These are phyloP conservation scores for Raffaelea arxii DNA, from an alignment of 2,329 filamentous ascomycete genomes.

Conservation along the genomic window DNA sequence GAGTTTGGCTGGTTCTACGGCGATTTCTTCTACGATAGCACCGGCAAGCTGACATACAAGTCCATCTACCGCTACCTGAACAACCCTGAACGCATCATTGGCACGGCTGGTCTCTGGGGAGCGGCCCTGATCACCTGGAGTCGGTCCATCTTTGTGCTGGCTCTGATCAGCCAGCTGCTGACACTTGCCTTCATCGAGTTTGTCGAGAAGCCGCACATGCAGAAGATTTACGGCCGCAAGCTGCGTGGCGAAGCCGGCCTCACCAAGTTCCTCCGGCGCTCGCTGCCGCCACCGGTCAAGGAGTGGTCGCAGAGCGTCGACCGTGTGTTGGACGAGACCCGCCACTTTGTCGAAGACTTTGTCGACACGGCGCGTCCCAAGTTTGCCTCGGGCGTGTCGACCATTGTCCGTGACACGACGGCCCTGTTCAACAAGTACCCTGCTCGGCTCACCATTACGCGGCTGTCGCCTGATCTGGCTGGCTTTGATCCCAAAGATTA, in stretches of 20 bases:
- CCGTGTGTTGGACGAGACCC: conserved; percentile 69
- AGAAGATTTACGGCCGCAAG: conserved; percentile 84
- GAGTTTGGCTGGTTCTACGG: conserved; percentile 99
- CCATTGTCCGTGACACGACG: conserved; percentile 78
- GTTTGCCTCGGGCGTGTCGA: conserved; percentile 75
- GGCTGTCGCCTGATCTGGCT: conserved; percentile 68
- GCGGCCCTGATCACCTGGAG: conserved; percentile 90
- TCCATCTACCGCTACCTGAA: conserved; percentile 98
- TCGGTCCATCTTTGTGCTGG: conserved; percentile 74
- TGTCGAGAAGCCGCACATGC: conserved; percentile 95
- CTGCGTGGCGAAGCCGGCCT: conserved; percentile 81
- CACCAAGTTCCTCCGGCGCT: conserved; percentile 81
- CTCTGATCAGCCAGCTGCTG: conserved; percentile 74
- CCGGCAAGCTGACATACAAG: conserved; percentile 83
- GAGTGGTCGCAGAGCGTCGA: conserved; percentile 82
- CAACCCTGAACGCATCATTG: conserved; percentile 90
- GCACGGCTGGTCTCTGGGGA: conserved; percentile 91
- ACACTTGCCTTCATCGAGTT: conserved; percentile 84
- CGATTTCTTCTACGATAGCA: conserved; percentile 93
- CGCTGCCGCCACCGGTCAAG: conserved; percentile 72
- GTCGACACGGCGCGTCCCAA: conserved; percentile 78
- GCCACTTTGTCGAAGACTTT: conserved; percentile 85
- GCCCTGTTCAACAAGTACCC: conserved; percentile 85
- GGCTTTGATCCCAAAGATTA: conserved; percentile 75
- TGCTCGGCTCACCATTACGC: conserved; percentile 72